phyloP scores from a whole-genome alignment of 2,329 filamentous ascomycete genomes.

The Podosphaera xanthii region DNA sequence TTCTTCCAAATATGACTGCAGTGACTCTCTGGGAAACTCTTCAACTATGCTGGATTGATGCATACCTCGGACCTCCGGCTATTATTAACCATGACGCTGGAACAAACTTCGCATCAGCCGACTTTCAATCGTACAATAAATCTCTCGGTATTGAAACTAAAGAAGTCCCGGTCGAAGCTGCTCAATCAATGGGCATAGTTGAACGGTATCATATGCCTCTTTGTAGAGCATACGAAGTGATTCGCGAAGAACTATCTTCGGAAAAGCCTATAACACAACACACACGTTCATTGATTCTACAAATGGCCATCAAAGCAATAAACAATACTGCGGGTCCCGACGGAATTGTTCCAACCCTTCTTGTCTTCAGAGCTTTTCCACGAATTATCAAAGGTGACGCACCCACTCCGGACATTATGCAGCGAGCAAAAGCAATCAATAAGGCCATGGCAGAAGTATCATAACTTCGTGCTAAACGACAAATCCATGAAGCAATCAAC shows the following conservation, averaged over 20 bases:
- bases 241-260: not conserved
- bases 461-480: not conserved
- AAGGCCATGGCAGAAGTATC: conserved; percentile 4
- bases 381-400: not conserved
- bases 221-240: not conserved
- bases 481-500: conserved; percentile 1
- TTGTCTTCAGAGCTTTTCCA: not conserved
- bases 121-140: not conserved
- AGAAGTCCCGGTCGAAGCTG: not conserved
- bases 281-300: not conserved
- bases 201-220: not conserved
- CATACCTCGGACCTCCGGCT: not conserved
- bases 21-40: too few species aligned
- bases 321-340: conserved; percentile 1
- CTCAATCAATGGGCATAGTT: not conserved
- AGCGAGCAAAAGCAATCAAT: conserved; percentile 1
- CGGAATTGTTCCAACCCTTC: not conserved
- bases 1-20: not conserved
- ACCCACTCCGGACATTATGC: not conserved
- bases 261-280: too few species aligned
- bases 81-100: not conserved
- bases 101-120: not conserved
- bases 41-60: not conserved
- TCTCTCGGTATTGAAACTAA: not conserved
- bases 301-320: conserved; percentile 1